phyloP scores from a whole-genome alignment of 2,329 filamentous ascomycete species.

The Fusarium udum region DNA sequence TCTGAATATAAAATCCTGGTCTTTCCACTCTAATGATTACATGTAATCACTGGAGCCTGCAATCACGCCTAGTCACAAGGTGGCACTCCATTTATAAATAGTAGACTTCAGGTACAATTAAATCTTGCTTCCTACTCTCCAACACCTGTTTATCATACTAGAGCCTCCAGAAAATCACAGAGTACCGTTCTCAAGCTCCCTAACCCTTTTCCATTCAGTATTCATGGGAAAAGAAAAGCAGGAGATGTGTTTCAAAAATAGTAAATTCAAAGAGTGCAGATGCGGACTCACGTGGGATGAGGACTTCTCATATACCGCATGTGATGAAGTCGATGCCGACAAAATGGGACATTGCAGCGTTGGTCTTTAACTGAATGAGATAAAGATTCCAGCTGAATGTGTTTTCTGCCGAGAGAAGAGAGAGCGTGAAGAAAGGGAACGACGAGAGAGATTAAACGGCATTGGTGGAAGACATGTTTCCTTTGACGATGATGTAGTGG shows the following conservation, averaged over 20 bases:
- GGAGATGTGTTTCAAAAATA: neutral
- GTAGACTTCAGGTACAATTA: fast-evolving
- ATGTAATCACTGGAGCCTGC: no score
- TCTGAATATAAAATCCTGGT: neutral
- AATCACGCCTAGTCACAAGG: no score
- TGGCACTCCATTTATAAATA: neutral
- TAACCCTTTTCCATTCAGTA: fast-evolving
- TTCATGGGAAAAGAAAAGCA: fast-evolving
- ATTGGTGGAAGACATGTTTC: neutral
- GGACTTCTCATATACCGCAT: neutral
- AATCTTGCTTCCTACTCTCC: neutral
- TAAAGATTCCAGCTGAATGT: neutral
- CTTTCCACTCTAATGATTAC: fast-evolving
- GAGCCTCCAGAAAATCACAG: fast-evolving
- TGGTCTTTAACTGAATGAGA: neutral
- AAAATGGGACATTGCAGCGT: neutral
- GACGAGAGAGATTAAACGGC: neutral
- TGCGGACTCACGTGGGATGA: neutral
- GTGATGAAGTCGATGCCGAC: neutral
- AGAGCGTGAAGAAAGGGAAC: neutral
- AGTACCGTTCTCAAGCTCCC: fast-evolving
- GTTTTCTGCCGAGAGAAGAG: neutral
- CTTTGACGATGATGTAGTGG: neutral
- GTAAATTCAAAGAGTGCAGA: neutral
- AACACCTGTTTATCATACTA: no score